Evolutionary conservation across 345 rosid species (phyloP).

Genomic region (Populus deltoides): DNA sequence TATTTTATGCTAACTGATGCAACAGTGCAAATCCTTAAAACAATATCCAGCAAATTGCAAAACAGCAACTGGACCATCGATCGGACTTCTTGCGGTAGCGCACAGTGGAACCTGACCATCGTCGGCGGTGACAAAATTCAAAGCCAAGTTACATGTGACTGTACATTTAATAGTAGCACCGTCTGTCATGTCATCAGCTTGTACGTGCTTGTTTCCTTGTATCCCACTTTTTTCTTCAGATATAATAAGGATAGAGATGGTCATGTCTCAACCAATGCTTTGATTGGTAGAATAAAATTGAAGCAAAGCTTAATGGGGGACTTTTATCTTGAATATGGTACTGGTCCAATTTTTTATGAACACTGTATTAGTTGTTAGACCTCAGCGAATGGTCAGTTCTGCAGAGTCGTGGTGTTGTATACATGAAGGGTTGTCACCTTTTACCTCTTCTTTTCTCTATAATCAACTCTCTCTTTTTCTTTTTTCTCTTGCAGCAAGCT

Average conservation of each 20-base stretch:
- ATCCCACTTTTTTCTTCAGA: background rate
- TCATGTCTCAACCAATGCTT: background rate
- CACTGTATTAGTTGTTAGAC: background rate
- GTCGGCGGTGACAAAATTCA: background rate
- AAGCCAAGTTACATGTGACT: constrained; percentile 51
- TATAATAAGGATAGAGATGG: background rate
- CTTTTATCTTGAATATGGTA: background rate
- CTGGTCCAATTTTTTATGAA: background rate
- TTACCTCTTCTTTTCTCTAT: background rate
- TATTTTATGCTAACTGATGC: background rate
- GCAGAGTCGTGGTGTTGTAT: background rate
- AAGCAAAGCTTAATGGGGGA: background rate
- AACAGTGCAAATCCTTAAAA: constrained; percentile 49
- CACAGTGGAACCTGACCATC: constrained; percentile 26
- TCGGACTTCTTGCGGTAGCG: constrained; percentile 42
- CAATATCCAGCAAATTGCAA: constrained; percentile 43
- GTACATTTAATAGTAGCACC: constrained; percentile 28
- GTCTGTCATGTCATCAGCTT: constrained; percentile 58
- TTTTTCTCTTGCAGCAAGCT: constrained; percentile 37
- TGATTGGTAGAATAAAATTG: background rate
- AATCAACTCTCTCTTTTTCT: background rate
- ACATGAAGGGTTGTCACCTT: background rate
- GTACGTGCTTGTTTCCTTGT: constrained; percentile 35
- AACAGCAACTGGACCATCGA: constrained; percentile 26
- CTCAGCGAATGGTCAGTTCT: background rate